A percentile compares a stretch with the other conserved stretches of the same genome.
phyloP scores from a whole-genome alignment of 331 rosid genomes.

The Quercus tomentella region DNA sequence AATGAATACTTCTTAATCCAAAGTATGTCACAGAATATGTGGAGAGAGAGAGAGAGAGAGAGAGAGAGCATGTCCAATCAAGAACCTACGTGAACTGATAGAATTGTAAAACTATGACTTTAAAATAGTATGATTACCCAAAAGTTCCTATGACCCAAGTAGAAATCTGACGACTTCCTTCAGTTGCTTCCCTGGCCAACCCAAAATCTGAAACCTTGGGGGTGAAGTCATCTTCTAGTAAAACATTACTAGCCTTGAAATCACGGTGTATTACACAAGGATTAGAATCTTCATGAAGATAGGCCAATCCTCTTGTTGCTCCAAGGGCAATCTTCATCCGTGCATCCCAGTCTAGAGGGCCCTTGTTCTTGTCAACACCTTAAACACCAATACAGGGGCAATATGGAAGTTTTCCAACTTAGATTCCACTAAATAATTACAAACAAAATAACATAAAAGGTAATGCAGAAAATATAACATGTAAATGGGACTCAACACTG shows the following conservation, averaged over 20 bases:
- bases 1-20: not conserved
- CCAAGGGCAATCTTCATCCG: slow-evolving; percentile 85
- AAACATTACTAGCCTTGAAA: slow-evolving; percentile 89
- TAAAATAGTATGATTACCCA: slow-evolving; percentile 43
- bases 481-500: slow-evolving; percentile 95
- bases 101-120: not conserved
- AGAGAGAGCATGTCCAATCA: not conserved
- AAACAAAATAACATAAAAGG: not conserved
- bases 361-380: slow-evolving; percentile 65
- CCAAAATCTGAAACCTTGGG: slow-evolving; percentile 97
- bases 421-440: not conserved
- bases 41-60: not conserved
- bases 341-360: slow-evolving; percentile 93
- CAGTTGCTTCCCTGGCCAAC: slow-evolving; percentile 92
- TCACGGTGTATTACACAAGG: slow-evolving; percentile 93
- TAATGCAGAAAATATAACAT: slow-evolving; percentile 43
- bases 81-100: not conserved
- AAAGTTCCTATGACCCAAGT: slow-evolving; percentile 96
- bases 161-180: slow-evolving; percentile 55
- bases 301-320: slow-evolving; percentile 94
- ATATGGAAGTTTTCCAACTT: not conserved
- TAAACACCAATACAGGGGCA: slow-evolving; percentile 13
- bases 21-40: not conserved
- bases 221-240: slow-evolving; percentile 84
- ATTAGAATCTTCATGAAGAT: slow-evolving; percentile 98